Conservation (phyloP, 108 stramenopile species). For the Seminavis robusta region DNA sequence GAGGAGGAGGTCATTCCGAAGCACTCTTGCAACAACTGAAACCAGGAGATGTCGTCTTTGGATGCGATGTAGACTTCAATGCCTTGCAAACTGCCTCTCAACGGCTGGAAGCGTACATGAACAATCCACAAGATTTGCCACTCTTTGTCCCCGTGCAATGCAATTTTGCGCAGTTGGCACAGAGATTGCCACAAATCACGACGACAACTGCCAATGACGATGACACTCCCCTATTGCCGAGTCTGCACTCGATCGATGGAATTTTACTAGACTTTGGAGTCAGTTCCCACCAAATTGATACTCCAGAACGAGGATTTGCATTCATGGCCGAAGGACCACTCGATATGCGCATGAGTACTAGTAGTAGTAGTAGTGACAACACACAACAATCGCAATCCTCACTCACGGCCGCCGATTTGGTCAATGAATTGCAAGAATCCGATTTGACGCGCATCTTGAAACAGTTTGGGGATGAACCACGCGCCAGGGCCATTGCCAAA, state of each 20-base stretch:
- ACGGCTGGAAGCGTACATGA: slow-evolving; percentile 54
- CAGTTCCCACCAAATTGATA: slow-evolving; percentile 91
- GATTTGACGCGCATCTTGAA: slow-evolving; percentile 70
- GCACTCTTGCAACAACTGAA: slow-evolving; percentile 56
- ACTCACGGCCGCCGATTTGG: slow-evolving; percentile 81
- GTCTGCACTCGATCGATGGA: no score
- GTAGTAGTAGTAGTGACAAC: slow-evolving; percentile 8
- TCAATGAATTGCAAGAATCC: slow-evolving; percentile 82
- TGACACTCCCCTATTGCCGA: slow-evolving; percentile 22
- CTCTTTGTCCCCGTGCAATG: slow-evolving; percentile 58
- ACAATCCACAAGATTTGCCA: slow-evolving; percentile 32
- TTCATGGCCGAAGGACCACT: slow-evolving; percentile 92
- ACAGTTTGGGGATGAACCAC: slow-evolving; percentile 82
- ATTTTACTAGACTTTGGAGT: slow-evolving; percentile 93
- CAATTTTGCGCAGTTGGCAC: slow-evolving; percentile 57
- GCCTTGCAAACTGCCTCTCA: slow-evolving; percentile 64
- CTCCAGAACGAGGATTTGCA: slow-evolving; percentile 85
- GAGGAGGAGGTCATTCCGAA: slow-evolving; percentile 84
- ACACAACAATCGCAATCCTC: slow-evolving; percentile 1
- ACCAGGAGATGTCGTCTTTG: slow-evolving; percentile 72
- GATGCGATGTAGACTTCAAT: slow-evolving; percentile 79
- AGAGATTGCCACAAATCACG: slow-evolving; percentile 28
- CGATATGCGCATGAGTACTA: slow-evolving; percentile 90
- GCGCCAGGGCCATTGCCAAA: slow-evolving; percentile 64
- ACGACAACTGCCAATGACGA: slow-evolving; percentile 5